Evolutionary conservation across 2,329 filamentous ascomycete genomes (phyloP).

Genomic region (Diplocarpon mali): DNA sequence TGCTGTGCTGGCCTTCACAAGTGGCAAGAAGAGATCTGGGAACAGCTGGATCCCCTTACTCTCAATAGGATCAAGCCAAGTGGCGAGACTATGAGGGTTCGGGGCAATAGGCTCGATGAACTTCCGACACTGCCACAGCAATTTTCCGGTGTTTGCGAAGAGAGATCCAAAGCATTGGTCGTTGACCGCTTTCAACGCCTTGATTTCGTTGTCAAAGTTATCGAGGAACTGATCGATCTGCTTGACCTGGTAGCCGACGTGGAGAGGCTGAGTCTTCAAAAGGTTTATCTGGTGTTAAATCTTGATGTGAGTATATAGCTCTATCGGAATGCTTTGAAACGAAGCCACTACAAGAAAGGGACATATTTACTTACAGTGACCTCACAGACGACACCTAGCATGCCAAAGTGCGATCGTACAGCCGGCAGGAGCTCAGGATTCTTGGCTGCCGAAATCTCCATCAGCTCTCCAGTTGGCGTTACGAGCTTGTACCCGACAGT

Average conservation of each 20-base stretch:
- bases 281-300: background rate
- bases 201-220: background rate
- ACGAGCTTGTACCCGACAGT: background rate
- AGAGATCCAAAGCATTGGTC: background rate
- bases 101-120: background rate
- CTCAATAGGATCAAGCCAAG: background rate
- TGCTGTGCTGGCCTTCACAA: background rate
- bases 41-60: background rate
- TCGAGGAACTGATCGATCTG: background rate
- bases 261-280: constrained; percentile 1
- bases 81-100: background rate
- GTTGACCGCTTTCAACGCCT: background rate
- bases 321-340: no score
- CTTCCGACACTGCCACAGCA: background rate
- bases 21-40: background rate
- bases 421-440: background rate
- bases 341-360: no score
- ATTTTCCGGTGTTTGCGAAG: background rate
- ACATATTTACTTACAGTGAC: background rate
- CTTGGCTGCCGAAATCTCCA: background rate
- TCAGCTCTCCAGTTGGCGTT: background rate
- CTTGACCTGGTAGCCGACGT: background rate
- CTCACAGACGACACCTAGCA: background rate
- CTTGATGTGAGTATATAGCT: background rate
- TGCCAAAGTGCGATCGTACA: background rate